Evolutionary conservation across 257 asterid genomes (phyloP).

Genomic region (Ballota nigra): DNA sequence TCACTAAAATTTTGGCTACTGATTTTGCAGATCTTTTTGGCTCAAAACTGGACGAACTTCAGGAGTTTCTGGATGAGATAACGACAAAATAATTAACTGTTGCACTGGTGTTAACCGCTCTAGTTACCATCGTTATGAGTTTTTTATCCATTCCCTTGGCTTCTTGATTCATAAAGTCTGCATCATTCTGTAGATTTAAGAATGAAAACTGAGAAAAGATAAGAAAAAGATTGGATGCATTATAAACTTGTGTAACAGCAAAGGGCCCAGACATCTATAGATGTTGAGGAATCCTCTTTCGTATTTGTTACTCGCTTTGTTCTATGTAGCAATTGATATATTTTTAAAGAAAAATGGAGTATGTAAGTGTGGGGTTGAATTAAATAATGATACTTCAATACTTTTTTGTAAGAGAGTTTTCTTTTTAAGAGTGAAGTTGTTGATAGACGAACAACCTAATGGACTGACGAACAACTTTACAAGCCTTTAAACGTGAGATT

Average conservation of each 20-base stretch:
- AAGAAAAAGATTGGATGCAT: neutral
- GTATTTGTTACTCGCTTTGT: neutral
- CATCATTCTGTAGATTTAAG: neutral
- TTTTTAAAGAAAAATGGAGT: too few species aligned
- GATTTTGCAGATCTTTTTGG: constrained; percentile 42
- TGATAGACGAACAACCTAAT: too few species aligned
- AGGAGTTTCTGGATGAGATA: constrained; percentile 46
- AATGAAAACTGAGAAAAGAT: neutral
- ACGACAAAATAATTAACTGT: neutral
- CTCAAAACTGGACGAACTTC: constrained; percentile 41
- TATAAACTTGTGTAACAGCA: neutral
- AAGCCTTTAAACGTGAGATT: too few species aligned
- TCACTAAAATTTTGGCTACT: constrained; percentile 20
- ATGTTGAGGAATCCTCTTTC: neutral
- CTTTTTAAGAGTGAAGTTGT: too few species aligned
- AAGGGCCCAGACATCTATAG: neutral
- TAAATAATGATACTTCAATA: too few species aligned
- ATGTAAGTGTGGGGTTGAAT: too few species aligned
- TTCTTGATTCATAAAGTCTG: neutral
- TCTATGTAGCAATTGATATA: too few species aligned
- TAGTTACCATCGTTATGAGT: neutral
- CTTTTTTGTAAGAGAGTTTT: too few species aligned
- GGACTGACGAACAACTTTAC: too few species aligned
- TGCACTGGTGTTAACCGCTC: neutral
- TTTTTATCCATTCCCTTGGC: neutral